A percentile compares a stretch with the other conserved stretches of the same genome.
These are phyloP conservation scores for Podaxis mareebaensis DNA, from an alignment of 768 basidiomycete genomes.

Conservation along the genomic window DNA sequence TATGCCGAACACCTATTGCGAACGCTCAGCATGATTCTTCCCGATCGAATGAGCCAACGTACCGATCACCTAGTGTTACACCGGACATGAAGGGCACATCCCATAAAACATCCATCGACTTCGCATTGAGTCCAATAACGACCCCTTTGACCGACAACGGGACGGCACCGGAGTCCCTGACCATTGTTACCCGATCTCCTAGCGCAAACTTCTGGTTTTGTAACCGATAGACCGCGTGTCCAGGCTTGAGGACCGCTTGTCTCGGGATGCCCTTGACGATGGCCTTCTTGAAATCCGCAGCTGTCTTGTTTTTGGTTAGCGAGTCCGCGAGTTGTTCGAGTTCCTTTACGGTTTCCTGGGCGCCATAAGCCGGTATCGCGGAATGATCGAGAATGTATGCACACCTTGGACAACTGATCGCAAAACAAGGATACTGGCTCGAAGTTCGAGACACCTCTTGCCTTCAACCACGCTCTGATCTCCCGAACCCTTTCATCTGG, in stretches of 20 bases:
- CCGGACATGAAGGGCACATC: constrained; percentile 96
- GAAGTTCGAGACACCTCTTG: constrained; percentile 84
- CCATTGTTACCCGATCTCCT: constrained; percentile 95
- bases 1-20: constrained; percentile 82
- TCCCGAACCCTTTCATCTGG: constrained; percentile 74
- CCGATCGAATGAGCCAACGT: constrained; percentile 14
- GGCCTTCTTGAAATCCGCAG: constrained; percentile 78
- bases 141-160: constrained; percentile 92
- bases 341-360: constrained; percentile 72
- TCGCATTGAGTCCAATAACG: constrained; percentile 84
- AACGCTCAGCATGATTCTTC: background rate
- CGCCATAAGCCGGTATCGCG: background rate
- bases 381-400: background rate
- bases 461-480: constrained; percentile 82
- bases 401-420: constrained; percentile 88
- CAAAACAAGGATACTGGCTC: constrained; percentile 92
- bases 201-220: constrained; percentile 86
- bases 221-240: constrained; percentile 85
- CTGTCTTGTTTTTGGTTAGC: constrained; percentile 60
- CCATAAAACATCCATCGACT: constrained; percentile 94
- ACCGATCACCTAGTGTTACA: constrained; percentile 82
- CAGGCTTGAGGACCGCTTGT: constrained; percentile 90
- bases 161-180: constrained; percentile 91
- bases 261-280: constrained; percentile 94
- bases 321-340: constrained; percentile 78